phyloP scores from a whole-genome alignment of 345 rosid genomes.

The Raphanus sativus region DNA sequence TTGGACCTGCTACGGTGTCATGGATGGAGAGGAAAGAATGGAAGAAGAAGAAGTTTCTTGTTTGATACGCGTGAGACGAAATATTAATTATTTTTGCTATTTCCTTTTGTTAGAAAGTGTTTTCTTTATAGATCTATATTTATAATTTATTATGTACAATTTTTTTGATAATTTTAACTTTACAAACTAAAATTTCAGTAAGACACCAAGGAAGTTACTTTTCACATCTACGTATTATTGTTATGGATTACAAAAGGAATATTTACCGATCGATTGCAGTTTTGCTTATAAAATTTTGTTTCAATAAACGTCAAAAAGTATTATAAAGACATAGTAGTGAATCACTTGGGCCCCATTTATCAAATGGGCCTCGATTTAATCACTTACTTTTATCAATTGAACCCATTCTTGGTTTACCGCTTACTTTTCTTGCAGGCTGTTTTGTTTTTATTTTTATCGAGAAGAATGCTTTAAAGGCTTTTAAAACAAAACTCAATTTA shows the following conservation, averaged over 20 bases:
- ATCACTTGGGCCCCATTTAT: not conserved
- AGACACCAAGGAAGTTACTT: not conserved
- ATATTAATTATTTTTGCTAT: too few species aligned
- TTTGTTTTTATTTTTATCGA: not conserved
- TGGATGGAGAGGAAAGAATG: too few species aligned
- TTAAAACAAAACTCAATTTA: not conserved
- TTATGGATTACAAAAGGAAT: not conserved
- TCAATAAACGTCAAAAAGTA: not conserved
- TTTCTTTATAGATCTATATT: too few species aligned
- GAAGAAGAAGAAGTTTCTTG: too few species aligned
- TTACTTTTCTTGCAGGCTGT: not conserved
- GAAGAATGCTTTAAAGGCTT: not conserved
- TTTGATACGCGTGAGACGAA: too few species aligned
- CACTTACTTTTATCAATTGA: not conserved
- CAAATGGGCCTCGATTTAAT: not conserved
- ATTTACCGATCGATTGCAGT: not conserved
- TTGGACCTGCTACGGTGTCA: too few species aligned
- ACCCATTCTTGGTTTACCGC: not conserved
- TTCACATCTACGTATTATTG: not conserved
- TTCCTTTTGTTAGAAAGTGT: too few species aligned
- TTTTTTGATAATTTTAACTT: not conserved
- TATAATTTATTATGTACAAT: too few species aligned
- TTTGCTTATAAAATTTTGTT: not conserved
- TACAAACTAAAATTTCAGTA: not conserved
- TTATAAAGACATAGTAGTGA: not conserved